These are phyloP conservation scores for Stagonosporopsis cucurbitacearum DNA, from an alignment of 2,329 filamentous ascomycete genomes.

Conservation along the genomic window DNA sequence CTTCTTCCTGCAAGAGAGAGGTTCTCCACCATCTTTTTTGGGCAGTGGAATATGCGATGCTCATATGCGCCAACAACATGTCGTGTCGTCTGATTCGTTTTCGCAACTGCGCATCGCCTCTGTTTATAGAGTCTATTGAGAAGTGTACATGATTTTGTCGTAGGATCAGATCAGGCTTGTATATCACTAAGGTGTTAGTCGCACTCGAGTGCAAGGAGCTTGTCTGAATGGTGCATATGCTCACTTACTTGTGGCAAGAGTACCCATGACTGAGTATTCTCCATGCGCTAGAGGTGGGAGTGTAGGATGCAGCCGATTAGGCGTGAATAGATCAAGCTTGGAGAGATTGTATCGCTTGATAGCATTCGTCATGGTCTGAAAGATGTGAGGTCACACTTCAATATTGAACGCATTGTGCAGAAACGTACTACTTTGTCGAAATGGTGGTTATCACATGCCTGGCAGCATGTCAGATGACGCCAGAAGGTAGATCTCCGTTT, in stretches of 20 bases:
- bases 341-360: conserved; percentile 28
- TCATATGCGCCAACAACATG: conserved; percentile 29
- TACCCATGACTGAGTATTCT: conserved; percentile 28
- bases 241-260: conserved; percentile 20
- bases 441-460: conserved; percentile 31
- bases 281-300: conserved; percentile 33
- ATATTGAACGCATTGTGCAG: too few relatives aligned
- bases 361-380: conserved; percentile 42
- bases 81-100: conserved; percentile 27
- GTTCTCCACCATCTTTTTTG: conserved; percentile 8
- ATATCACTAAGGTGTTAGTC: conserved; percentile 26
- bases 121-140: conserved; percentile 18
- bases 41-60: conserved; percentile 2
- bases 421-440: conserved; percentile 40
- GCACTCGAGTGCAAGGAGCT: too few relatives aligned
- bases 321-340: conserved; percentile 45
- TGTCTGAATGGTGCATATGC: background rate
- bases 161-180: conserved; percentile 27
- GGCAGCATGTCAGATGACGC: conserved; percentile 32
- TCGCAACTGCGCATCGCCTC: conserved; percentile 12
- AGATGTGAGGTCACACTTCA: background rate
- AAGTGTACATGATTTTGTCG: conserved; percentile 28
- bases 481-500: conserved; percentile 35
- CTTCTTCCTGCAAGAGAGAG: background rate
- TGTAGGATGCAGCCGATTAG: conserved; percentile 33